Base-by-base conservation (phyloP, 495 filamentous ascomycete genomes). In the Stereocaulon alpinum region DNA sequence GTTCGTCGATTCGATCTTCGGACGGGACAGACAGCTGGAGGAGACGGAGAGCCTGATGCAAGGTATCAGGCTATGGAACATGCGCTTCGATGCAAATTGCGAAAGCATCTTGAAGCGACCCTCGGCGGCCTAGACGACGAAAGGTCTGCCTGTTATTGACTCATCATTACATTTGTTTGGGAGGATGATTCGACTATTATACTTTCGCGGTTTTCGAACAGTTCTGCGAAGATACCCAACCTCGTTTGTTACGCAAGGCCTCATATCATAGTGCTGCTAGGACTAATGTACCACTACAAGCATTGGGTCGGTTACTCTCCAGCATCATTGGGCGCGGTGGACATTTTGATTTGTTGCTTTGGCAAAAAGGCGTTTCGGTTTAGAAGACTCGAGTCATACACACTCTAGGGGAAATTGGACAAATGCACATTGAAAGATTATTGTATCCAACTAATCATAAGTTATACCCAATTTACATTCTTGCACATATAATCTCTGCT, bases 1-100 rank as follows among this genome's bases (percentile, higher is more conserved):
- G 80, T 97, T 98, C 69, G 92, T 98, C 66, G 88, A 96, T 68
- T 89, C 91, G 49, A 89, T 98, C 63, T 98, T 97, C 68, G 94
- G 93, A 64, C 83, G 87, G 61, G 93, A 96, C 68, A 84, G 91
- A 56, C 86, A 96, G 71, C 78, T 96, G 43, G 87, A 95, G 70
- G 84, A 84, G 69, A 96, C 93, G n/a, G 89, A 97, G 77, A 86
- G 86, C 73, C 79, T 97, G 73, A 96, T 97, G 93, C 82, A 86
- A 63, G 85, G 85, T 55, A 86, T 96, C 69, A 83, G 86, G n/a
- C 78, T 92, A 12, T 98, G 93, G 91, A 89, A 87, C 68, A 84
- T 95, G 75, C 85, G 93, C 22, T 98, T 96, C 69, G 91, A 96
- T 68, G 88, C 88, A 69, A 96, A 96, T 78, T 96, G 90, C 76